Conservation (phyloP, 306 rosid genomes). For the Citrullus amarus region DNA sequence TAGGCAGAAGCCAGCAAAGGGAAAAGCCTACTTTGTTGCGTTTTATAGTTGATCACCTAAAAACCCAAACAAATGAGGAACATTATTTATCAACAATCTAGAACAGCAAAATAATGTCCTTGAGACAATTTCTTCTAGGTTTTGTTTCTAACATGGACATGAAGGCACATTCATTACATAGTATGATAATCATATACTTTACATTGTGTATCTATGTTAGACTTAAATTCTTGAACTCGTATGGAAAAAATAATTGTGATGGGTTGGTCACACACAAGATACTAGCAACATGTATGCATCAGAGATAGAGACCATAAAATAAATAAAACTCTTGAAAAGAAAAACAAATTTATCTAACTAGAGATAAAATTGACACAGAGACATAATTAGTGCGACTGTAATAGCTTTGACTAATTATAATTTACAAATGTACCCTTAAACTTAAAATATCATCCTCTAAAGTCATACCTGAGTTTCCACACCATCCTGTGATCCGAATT, state of each 20-base stretch:
- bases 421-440: too few relatives aligned
- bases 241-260: background rate
- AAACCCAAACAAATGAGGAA: slow-evolving; percentile 13
- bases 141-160: background rate
- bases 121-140: background rate
- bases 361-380: too few relatives aligned
- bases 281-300: background rate
- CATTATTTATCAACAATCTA: background rate
- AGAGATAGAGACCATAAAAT: too few relatives aligned
- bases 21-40: slow-evolving; percentile 90
- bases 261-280: background rate
- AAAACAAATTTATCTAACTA: too few relatives aligned
- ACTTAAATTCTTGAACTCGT: background rate
- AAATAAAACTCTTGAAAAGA: too few relatives aligned
- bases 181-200: background rate
- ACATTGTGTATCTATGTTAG: background rate
- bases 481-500: slow-evolving; percentile 67
- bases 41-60: slow-evolving; percentile 93
- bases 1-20: slow-evolving; percentile 97
- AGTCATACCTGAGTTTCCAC: slow-evolving; percentile 68
- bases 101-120: background rate
- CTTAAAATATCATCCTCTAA: background rate
- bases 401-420: too few relatives aligned
- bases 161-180: too few relatives aligned
- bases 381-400: too few relatives aligned